Percentiles rank a stretch among this genome's conserved stretches.
Conservation (phyloP, 768 basidiomycete species). For the Pulveroboletus frians region DNA sequence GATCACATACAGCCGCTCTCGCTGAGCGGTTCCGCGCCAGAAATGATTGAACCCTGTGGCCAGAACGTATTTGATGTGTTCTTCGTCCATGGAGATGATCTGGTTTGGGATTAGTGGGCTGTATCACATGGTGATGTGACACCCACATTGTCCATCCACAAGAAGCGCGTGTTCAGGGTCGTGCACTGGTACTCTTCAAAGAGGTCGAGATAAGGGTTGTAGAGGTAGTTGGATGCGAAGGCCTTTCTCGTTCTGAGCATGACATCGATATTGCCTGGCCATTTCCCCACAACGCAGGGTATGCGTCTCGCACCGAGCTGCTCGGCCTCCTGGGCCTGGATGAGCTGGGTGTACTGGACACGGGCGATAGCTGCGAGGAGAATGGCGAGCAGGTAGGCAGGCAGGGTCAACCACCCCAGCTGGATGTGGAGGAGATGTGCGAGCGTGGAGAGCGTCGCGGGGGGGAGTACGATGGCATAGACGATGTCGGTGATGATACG, state of each 20-base stretch:
- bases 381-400: slow-evolving; percentile 38
- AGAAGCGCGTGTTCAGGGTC: slow-evolving; percentile 61
- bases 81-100: slow-evolving; percentile 74
- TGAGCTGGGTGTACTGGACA: slow-evolving; percentile 31
- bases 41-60: slow-evolving; percentile 64
- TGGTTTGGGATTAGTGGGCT: slow-evolving; percentile 19
- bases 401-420: slow-evolving; percentile 35
- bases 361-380: slow-evolving; percentile 36
- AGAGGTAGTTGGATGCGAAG: slow-evolving; percentile 55
- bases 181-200: slow-evolving; percentile 69
- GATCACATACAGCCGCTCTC: slow-evolving; percentile 56
- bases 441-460: slow-evolving; percentile 30
- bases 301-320: slow-evolving; percentile 48
- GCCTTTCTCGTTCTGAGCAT: slow-evolving; percentile 51
- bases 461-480: slow-evolving; percentile 39
- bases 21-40: slow-evolving; percentile 59
- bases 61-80: slow-evolving; percentile 59
- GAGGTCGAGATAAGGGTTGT: slow-evolving; percentile 58
- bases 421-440: slow-evolving; percentile 26
- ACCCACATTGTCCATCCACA: slow-evolving; percentile 67
- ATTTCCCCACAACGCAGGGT: slow-evolving; percentile 58
- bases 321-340: slow-evolving; percentile 41
- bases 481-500: slow-evolving; percentile 46
- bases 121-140: not conserved
- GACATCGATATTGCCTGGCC: slow-evolving; percentile 76